These are phyloP conservation scores for Fusarium scirpi DNA, from an alignment of 2,329 filamentous ascomycete species.

Conservation along the genomic window DNA sequence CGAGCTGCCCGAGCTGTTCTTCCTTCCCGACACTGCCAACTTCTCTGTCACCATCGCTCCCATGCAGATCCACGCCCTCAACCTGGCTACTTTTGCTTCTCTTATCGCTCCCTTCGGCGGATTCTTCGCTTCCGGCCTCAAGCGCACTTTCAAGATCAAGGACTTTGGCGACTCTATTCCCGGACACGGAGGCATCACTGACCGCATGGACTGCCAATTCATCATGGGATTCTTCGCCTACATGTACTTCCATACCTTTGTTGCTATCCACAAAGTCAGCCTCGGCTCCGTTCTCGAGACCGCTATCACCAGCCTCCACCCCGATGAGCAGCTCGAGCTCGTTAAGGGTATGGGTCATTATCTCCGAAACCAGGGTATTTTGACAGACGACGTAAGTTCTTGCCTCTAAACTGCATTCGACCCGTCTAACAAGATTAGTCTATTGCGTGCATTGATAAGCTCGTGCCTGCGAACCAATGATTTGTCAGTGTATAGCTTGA, in stretches of 20 bases:
- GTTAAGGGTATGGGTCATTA: conserved; percentile 74
- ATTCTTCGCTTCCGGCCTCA: conserved; percentile 97
- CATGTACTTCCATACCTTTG: conserved; percentile 99
- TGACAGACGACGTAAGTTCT: conserved; percentile 50
- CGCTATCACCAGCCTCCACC: conserved; percentile 87
- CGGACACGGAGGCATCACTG: conserved; percentile 96
- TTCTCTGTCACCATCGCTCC: conserved; percentile 81
- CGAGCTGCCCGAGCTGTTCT: conserved; percentile 77
- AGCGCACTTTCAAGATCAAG: conserved; percentile 99
- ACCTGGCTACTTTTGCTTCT: conserved; percentile 93
- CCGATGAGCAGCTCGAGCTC: conserved; percentile 90
- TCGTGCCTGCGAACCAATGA: conserved; percentile 42
- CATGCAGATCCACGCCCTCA: conserved; percentile 92
- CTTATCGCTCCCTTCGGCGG: conserved; percentile 97
- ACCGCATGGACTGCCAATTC: conserved; percentile 99
- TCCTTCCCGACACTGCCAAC: conserved; percentile 69
- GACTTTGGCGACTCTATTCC: conserved; percentile 99
- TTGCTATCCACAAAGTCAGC: conserved; percentile 86
- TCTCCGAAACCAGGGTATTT: conserved; percentile 71
- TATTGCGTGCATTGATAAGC: conserved; percentile 45
- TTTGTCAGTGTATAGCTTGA: conserved; percentile 4
- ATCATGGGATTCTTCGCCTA: conserved; percentile 99
- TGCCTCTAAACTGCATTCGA: background rate
- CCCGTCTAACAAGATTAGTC: conserved; percentile 38
- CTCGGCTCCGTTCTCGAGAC: conserved; percentile 90